Evolutionary conservation across 2,329 filamentous ascomycete genomes (phyloP).

Genomic region (Paraconiothyrium sp.): DNA sequence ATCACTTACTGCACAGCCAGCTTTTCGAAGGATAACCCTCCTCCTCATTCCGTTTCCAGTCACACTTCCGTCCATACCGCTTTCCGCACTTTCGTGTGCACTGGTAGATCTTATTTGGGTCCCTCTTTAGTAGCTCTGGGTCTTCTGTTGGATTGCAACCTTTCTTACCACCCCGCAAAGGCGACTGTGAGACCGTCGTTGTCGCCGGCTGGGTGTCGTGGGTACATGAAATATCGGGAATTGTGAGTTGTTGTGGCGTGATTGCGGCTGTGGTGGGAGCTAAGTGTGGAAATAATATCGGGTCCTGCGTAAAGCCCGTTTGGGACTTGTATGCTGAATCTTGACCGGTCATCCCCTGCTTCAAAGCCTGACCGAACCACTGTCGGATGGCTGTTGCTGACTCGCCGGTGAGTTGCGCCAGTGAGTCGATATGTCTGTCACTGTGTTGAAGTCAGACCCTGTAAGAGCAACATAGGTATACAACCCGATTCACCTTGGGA

Average conservation of each 20-base stretch:
- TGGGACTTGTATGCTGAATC: slow-evolving; percentile 52
- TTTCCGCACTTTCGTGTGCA: slow-evolving; percentile 51
- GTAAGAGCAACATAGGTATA: background rate
- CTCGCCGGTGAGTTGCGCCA: slow-evolving; percentile 49
- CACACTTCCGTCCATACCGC: slow-evolving; percentile 49
- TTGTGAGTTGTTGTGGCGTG: slow-evolving; percentile 7
- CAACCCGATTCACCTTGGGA: slow-evolving; percentile 34
- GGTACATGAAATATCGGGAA: slow-evolving; percentile 24
- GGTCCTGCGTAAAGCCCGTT: slow-evolving; percentile 40
- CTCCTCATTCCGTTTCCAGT: slow-evolving; percentile 52
- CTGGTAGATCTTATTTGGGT: slow-evolving; percentile 50
- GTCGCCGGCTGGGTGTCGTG: slow-evolving; percentile 25
- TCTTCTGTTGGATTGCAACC: slow-evolving; percentile 47
- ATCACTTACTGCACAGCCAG: slow-evolving; percentile 26
- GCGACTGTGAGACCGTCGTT: slow-evolving; percentile 24
- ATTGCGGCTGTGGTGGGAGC: slow-evolving; percentile 18
- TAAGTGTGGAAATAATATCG: slow-evolving; percentile 30
- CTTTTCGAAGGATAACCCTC: slow-evolving; percentile 45
- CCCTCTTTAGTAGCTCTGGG: slow-evolving; percentile 38
- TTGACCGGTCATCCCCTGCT: slow-evolving; percentile 47
- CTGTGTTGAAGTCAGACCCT: slow-evolving; percentile 23
- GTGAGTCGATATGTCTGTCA: slow-evolving; percentile 47
- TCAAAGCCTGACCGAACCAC: slow-evolving; percentile 49
- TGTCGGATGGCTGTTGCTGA: slow-evolving; percentile 43
- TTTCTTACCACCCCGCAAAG: slow-evolving; percentile 44